Conservation (phyloP, 1,284 basidiomycete species). For the Quambalaria eucalypti region DNA sequence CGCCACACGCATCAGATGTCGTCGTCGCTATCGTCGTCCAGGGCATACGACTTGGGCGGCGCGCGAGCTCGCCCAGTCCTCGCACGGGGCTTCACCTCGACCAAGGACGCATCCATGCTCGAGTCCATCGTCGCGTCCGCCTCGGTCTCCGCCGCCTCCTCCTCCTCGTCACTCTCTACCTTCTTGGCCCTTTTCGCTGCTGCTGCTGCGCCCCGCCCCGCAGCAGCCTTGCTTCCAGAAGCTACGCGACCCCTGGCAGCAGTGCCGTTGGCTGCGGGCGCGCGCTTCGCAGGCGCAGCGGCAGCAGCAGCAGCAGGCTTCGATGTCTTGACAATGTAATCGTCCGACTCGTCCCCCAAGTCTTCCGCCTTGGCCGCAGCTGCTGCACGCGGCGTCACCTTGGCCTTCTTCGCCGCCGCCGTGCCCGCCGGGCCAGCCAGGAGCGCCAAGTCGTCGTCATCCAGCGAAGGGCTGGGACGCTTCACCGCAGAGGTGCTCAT, state of each 20-base stretch:
- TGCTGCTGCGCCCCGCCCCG: no score
- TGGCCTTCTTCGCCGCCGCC: slow-evolving; percentile 9
- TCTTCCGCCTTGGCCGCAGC: slow-evolving; percentile 9
- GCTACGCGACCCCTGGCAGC: no score
- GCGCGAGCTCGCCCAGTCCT: neutral
- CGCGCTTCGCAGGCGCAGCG: neutral
- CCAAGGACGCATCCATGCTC: no score
- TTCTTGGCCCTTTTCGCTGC: no score
- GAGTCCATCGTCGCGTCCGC: neutral
- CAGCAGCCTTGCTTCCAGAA: no score
- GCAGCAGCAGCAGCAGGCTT: neutral
- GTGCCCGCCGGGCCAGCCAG: slow-evolving; percentile 12
- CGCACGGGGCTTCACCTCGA: no score
- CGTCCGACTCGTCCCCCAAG: slow-evolving; percentile 3
- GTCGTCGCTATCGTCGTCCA: no score
- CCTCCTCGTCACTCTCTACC: neutral
- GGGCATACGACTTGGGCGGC: neutral
- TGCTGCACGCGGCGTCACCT: slow-evolving; percentile 2
- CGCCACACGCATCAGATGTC: no score
- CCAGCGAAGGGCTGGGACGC: slow-evolving; percentile 3
- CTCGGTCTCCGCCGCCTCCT: neutral
- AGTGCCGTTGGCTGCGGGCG: no score
- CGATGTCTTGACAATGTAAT: neutral
- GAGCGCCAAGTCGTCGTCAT: slow-evolving; percentile 16
- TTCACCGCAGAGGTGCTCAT: neutral